Conservation (phyloP, 768 basidiomycete species). For the Trametes villosa region DNA sequence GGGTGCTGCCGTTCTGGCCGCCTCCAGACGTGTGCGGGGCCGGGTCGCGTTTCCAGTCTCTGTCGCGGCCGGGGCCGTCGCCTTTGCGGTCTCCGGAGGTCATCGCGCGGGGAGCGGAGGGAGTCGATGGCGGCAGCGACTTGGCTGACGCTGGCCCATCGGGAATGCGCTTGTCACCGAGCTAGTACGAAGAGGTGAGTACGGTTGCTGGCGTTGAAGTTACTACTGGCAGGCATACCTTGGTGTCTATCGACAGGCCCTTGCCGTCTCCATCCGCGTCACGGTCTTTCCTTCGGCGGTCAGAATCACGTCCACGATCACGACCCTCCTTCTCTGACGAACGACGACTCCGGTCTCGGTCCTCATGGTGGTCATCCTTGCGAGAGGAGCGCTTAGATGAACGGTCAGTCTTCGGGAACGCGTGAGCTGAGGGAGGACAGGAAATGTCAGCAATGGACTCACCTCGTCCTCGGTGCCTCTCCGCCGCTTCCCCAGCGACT, state of each 20-base stretch:
- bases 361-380: constrained; percentile 78
- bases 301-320: constrained; percentile 68
- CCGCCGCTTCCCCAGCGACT: constrained; percentile 73
- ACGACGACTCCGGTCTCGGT: constrained; percentile 72
- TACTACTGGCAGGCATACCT: constrained; percentile 57
- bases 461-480: constrained; percentile 77
- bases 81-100: constrained; percentile 49
- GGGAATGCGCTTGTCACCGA: constrained; percentile 57
- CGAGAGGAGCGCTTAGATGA: constrained; percentile 81
- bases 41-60: constrained; percentile 47
- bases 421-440: constrained; percentile 2
- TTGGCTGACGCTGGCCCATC: constrained; percentile 54
- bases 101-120: constrained; percentile 77
- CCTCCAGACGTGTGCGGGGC: constrained; percentile 22
- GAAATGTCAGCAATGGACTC: constrained; percentile 32
- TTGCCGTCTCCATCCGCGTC: constrained; percentile 58
- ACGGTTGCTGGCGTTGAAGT: background rate
- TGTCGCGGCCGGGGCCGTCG: constrained; percentile 49
- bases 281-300: constrained; percentile 68
- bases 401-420: constrained; percentile 61
- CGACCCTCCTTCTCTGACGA: constrained; percentile 69
- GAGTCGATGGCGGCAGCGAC: constrained; percentile 57
- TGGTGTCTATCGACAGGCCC: constrained; percentile 53
- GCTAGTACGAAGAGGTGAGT: constrained; percentile 35
- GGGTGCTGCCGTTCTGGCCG: constrained; percentile 16